Evolutionary conservation across 2,329 filamentous ascomycete genomes (phyloP), one percentile per base, ranked within the genome.

Genomic region (Epichloe aotearoae): DNA sequence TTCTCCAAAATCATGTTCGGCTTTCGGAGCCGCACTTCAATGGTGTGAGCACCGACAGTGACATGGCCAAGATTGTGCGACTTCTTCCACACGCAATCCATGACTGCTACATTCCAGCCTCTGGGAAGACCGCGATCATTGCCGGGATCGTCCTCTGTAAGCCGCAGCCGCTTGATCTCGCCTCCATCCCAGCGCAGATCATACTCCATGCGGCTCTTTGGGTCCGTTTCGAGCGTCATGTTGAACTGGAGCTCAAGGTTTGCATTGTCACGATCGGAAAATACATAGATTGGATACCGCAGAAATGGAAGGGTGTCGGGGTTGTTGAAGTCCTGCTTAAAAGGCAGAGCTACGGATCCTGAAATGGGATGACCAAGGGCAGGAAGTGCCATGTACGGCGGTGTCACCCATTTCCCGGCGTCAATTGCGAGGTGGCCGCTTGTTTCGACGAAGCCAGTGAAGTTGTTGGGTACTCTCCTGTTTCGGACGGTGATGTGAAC

Each of bases 191-290:
- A 60, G 5, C 70, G 67, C 3, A 77, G 62, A 4, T 75, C 71
- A 54, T 75, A 79, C 5, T 66, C 66, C 59, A 80, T 72, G 2
- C 67, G 70, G 1, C 68, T 64, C 20, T 65, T 62, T 1, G 76
- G 75, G 50, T 76, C 70, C 5, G 73, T 69, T 56, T 80, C 78
- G 4, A 78, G 66, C 0, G 70, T 65, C 48, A 61, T 64, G 51
- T 62, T 67, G 55, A 70, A 65, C 41, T 68, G 66, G 12, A 69
- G 55, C 17, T 62, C 58, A 1, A 66, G 59, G 2, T 54, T 56
- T 1, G 66, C 55, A 11, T 56, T 50, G 2, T 54, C 49, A 3
- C 53, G 54, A 1, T 56, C 46, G 1, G 61, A 55, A 45, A 64
- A 64, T 6, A 66, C 58, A 43, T 64, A 65, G 19, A 69, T 57